Base-by-base conservation (phyloP, 768 basidiomycete genomes). In the Auriscalpium vulgare region DNA sequence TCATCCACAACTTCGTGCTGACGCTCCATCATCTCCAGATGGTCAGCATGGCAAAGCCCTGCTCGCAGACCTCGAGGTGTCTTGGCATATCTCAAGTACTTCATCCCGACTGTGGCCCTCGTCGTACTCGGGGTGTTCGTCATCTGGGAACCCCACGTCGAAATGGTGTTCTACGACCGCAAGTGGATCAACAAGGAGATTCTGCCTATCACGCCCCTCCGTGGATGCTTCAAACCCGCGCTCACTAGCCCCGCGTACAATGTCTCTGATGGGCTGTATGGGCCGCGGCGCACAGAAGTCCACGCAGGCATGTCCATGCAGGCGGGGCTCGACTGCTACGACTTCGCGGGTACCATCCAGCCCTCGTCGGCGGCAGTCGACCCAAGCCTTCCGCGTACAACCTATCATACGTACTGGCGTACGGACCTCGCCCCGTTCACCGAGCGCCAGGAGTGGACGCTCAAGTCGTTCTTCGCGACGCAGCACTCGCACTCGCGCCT, bases 371-470 rank as follows among this genome's bases (percentile, higher is more conserved):
- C 17, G 13, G 40, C 40, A 14, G 29, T 29, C 29, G 29, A 35
- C 21, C 60, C 54, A 17, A 46, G 56, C 8, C 76, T 78, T 11
- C 72, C 76, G n/a, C 79, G 82, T 17, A 78, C 81, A 10, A 80
- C 83, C 53, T 95, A 83, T 66, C 95, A 98, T 69, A 87, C 92
- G 1, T 98, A 98, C 69, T 98, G 95, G 95, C 78, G 95, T 11
- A 82, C 80, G 55, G 95, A 97, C 72, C 82, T 98, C 43, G 84
- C 85, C 0, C 75, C 85, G 1, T 93, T 98, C 63, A 84, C 78
- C 2, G 76, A 81, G 54, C 78, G 95, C 23, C 94, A 98, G 65
- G 88, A 92, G 66, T 85, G 84, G 74, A 90, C 95, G 78, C 79
- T 98, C 67, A 88, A 91, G 65, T 91, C 91, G 2, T 95, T 95